Percentiles rank a stretch among this genome's conserved stretches.
Evolutionary conservation across 768 basidiomycete genomes (phyloP).

Genomic region (Daedalea quercina): DNA sequence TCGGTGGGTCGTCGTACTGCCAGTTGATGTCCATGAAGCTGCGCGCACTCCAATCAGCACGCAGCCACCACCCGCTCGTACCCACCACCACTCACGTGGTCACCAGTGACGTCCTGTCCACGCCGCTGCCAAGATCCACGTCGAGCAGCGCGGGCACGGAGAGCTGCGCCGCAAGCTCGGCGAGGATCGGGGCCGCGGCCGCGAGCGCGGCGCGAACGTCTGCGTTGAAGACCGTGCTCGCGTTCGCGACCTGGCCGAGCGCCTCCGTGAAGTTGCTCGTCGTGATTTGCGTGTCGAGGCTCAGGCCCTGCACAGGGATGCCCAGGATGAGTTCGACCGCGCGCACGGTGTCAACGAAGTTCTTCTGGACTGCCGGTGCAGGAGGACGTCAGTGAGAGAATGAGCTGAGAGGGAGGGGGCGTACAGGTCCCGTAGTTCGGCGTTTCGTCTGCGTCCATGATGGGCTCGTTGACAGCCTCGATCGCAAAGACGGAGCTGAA

Average conservation of each 20-base stretch:
- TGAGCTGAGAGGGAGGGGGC: constrained; percentile 14
- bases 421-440: constrained; percentile 67
- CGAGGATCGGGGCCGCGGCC: constrained; percentile 32
- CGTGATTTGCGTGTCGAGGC: constrained; percentile 14
- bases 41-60: background rate
- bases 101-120: constrained; percentile 21
- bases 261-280: constrained; percentile 31
- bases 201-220: constrained; percentile 27
- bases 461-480: constrained; percentile 73
- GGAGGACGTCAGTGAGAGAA: background rate
- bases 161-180: constrained; percentile 20
- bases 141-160: constrained; percentile 13
- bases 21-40: constrained; percentile 82
- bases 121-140: constrained; percentile 12
- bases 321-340: constrained; percentile 58
- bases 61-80: background rate
- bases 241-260: constrained; percentile 14
- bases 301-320: constrained; percentile 33
- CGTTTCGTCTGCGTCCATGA: constrained; percentile 62
- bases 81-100: constrained; percentile 28
- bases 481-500: constrained; percentile 64
- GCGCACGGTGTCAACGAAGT: constrained; percentile 64
- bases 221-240: constrained; percentile 17
- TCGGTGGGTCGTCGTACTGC: constrained; percentile 64
- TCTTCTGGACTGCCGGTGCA: constrained; percentile 46